Evolutionary conservation across 768 basidiomycete genomes (phyloP), one percentile per base, ranked within the genome.

Genomic region (Naganishia vaughanmartiniae): DNA sequence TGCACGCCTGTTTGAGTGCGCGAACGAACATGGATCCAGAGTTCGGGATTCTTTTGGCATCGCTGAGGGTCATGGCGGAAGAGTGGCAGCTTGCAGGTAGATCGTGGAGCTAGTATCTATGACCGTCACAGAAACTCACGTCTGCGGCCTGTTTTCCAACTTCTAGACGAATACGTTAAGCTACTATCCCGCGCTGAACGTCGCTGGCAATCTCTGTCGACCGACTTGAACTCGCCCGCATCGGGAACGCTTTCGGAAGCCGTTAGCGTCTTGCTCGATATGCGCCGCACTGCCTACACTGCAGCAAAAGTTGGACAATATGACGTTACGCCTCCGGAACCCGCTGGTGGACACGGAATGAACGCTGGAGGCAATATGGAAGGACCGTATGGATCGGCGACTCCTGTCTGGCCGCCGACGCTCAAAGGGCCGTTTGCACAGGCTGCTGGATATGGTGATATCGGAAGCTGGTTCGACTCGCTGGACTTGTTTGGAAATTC

Each of bases 61-160:
- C 74, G 14, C 56, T 80, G 28, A 71, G 70, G 36, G 75, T 74
- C 60, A 77, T 77, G 71, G 71, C 76, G 7, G 53, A 70, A 31
- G 75, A 76, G 42, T 80, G 79, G 79, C 66, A 69, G 54, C 54
- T 79, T 45, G 79, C 79, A 0, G 78, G 79, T 80, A 66, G 55
- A 77, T 74, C 2, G 12, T 28, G 15, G 14, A 24, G 6, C 17
- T 0, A 31, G 1, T 17, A 19, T 58, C 17, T 7, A 11, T 42
- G 39, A 51, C 7, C 21, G 48, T 7, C 24, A 19, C 11, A 48
- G 39, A 58, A 70, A 57, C 21, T 30, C n/a, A 19, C 36, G 11
- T 30, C 26, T 54, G 7, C 9, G 5, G 46, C n/a, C 26, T 17
- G 66, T 42, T 11, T 67, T 19, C n/a, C 57, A 51, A 28, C 21